Evolutionary conservation across 331 rosid species (phyloP), one percentile per base, ranked within the genome.

Genomic region (Pyracantha coccinea): DNA sequence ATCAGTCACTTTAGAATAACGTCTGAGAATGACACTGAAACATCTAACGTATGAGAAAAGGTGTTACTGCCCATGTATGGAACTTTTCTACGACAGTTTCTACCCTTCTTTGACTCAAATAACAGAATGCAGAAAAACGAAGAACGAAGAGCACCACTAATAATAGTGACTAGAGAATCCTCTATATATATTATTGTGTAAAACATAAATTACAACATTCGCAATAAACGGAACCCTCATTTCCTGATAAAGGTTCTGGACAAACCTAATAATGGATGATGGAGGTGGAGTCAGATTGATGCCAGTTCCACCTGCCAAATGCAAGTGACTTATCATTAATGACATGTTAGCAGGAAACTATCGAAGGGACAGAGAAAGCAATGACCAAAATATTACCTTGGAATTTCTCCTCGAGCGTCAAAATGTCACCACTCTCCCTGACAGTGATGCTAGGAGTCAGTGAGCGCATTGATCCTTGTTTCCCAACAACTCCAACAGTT

Each of bases 271-370:
- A 45, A 93, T 93, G 45, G 96, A 84, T 66, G 45, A 82, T 7
- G 98, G 98, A 76, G 98, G 98, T 24, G 98, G 98, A 83, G 98
- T 93, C 69, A 93, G 85, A 87, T 93, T 93, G 86, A 91, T 91
- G 85, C 98, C 98, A 55, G 98, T 93, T 63, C 98, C 98, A 82
- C 98, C 98, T 93, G 88, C 74, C 73, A 58, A 38, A 31, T 14
- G 67, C 38, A 35, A 35, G 55, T 15, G 16, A 72, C 23, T 57
- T 21, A 35, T 72, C 10, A 57, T 32, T 11, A 71, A 31, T 19
- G 15, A 15, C 6, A 57, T 13, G 35, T 72, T 45, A 21, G 31
- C 31, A 13, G 24, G 25, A 55, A 19, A 25, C 79, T 33, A 24
- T 6, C 12, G 6, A 27, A 54, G 69, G 55, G 55, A 80, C 32